A percentile compares a stretch with the other conserved stretches of the same genome.
Conservation (phyloP, 257 asterid species). For the Fraxinus excelsior region DNA sequence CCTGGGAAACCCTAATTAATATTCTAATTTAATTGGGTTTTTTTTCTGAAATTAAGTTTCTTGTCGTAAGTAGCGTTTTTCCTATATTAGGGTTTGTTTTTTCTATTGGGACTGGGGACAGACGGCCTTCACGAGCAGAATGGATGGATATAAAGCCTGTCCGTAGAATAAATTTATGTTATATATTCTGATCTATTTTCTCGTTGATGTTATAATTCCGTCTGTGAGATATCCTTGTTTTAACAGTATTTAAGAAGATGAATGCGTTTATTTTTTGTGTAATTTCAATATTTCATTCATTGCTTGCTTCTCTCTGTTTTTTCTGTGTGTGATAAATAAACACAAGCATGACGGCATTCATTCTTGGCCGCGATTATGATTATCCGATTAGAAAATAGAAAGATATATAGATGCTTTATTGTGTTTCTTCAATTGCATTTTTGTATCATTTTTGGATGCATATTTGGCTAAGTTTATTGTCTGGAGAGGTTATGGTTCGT, state of each 20-base stretch:
- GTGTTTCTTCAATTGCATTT: not conserved
- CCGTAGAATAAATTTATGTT: not conserved
- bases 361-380: not conserved
- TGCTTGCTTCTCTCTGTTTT: not conserved
- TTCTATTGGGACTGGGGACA: not conserved
- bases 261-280: not conserved
- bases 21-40: not conserved
- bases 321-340: not conserved
- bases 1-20: not conserved
- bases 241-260: not conserved
- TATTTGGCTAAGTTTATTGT: not conserved
- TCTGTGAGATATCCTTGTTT: not conserved
- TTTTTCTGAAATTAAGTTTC: not conserved
- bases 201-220: not conserved
- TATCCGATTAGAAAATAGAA: not conserved
- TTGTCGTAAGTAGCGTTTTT: not conserved
- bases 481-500: not conserved
- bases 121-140: not conserved
- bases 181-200: too few species aligned
- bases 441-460: not conserved
- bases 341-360: not conserved
- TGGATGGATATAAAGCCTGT: not conserved
- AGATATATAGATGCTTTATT: not conserved
- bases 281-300: not conserved
- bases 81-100: not conserved